phyloP scores from a whole-genome alignment of 2,329 filamentous ascomycete species.

The Mycosphaerella arachidis region DNA sequence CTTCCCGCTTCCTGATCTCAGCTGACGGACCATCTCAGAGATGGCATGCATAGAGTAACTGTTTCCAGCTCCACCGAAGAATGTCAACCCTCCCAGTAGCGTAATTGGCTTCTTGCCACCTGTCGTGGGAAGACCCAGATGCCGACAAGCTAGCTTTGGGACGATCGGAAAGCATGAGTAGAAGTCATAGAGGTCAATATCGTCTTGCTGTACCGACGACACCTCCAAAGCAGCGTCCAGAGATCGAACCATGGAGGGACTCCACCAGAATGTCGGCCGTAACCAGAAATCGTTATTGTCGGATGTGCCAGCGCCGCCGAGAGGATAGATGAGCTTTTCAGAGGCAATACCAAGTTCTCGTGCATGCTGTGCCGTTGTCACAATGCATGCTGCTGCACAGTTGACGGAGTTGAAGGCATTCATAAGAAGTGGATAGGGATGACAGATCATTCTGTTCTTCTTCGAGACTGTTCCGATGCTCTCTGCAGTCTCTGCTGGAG shows the following conservation, averaged over 20 bases:
- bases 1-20: conserved; percentile 44
- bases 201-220: conserved; percentile 44
- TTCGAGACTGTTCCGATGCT: conserved; percentile 51
- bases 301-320: conserved; percentile 59
- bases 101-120: conserved; percentile 51
- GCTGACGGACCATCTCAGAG: conserved; percentile 52
- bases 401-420: conserved; percentile 69
- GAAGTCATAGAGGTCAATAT: conserved; percentile 60
- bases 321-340: conserved; percentile 58
- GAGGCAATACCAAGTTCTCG: conserved; percentile 51
- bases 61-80: conserved; percentile 66
- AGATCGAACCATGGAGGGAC: conserved; percentile 55
- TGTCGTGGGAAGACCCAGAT: conserved; percentile 52
- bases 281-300: conserved; percentile 61
- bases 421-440: conserved; percentile 64
- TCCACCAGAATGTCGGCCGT: conserved; percentile 54
- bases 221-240: conserved; percentile 51
- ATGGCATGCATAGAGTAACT: conserved; percentile 66
- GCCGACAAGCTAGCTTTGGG: conserved; percentile 60
- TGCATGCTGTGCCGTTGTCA: conserved; percentile 57
- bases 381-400: conserved; percentile 55
- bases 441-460: conserved; percentile 64
- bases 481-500: conserved; percentile 42
- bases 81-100: conserved; percentile 61
- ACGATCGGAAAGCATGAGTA: conserved; percentile 65